Evolutionary conservation across 306 rosid genomes (phyloP), one percentile per base, ranked within the genome.

Genomic region (Vigna mungo): DNA sequence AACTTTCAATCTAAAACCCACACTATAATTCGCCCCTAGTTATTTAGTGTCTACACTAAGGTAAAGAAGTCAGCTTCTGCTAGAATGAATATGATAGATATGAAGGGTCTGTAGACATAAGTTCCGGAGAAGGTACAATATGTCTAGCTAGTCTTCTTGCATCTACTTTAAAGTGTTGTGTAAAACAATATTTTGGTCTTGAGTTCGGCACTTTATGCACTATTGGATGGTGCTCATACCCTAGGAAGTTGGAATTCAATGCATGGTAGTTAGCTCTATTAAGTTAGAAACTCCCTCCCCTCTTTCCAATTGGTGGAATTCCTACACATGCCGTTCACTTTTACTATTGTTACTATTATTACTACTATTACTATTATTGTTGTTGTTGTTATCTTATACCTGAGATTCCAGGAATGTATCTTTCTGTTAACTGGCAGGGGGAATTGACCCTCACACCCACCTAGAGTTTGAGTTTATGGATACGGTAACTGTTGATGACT

Each of bases 381-480:
- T 34, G 37, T 18, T 37, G 14, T 25, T 37, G 14, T 18, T 37
- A 18, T 72, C 23, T 6, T 54, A 54, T 56, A 37, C 47, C 64
- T 84, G 21, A 55, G 65, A 59, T 49, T 51, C 62, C 67, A 55
- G 6, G 23, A 21, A 44, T 53, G 34, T 58, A 72, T 66, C 41
- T 78, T 75, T 88, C 77, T 65, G 54, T 79, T 76, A 27, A 78
- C 61, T 73, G 73, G 77, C 89, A 94, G 98, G 98, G 63, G 98
- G 98, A 83, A 92, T 94, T 85, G 97, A 94, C 85, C 98, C 98
- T 70, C 98, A 94, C 80, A 89, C 97, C 43, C 98, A 94, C 86
- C 85, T 94, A 39, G 89, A 82, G 44, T 64, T 94, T 51, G 92
- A 82, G 84, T 89, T 89, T 84, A 90, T 92, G 97, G 85, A 74